A percentile compares a stretch with the other conserved stretches of the same genome.
Evolutionary conservation across 441 rosid genomes (phyloP).

Genomic region (Populus hybrid): DNA sequence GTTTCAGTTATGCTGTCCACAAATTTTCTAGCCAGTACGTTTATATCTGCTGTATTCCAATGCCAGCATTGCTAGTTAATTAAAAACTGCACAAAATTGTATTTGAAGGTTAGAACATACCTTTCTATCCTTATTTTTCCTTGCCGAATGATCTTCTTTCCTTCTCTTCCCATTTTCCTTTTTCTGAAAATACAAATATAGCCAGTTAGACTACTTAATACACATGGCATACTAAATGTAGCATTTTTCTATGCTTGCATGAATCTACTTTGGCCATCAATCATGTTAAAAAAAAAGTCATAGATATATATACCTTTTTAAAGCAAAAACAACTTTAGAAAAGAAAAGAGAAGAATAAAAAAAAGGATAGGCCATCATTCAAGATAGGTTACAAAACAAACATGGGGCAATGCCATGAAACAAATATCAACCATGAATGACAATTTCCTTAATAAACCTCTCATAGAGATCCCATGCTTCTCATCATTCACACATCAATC

Average conservation of each 20-base stretch:
- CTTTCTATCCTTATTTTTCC: constrained; percentile 80
- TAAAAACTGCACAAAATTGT: not conserved
- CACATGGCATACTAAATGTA: not conserved
- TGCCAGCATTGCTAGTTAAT: not conserved
- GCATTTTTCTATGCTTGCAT: not conserved
- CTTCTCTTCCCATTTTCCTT: constrained; percentile 86
- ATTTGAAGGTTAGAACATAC: constrained; percentile 32
- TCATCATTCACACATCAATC: not conserved
- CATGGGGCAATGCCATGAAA: not conserved
- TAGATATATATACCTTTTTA: not conserved
- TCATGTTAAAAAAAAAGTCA: not conserved
- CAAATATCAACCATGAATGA: not conserved
- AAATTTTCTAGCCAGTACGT: not conserved
- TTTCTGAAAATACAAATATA: constrained; percentile 45
- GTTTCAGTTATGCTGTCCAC: not conserved
- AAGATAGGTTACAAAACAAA: not conserved
- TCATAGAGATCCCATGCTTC: not conserved
- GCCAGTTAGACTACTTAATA: constrained; percentile 14
- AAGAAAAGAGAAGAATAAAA: not conserved
- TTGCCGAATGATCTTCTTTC: constrained; percentile 78
- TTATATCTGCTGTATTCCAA: not conserved
- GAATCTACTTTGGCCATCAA: not conserved
- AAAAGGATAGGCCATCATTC: not conserved
- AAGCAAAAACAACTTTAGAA: not conserved
- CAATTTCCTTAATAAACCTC: not conserved